Conservation (phyloP, 2,329 filamentous ascomycete genomes). For the Fusarium nelsonii region DNA sequence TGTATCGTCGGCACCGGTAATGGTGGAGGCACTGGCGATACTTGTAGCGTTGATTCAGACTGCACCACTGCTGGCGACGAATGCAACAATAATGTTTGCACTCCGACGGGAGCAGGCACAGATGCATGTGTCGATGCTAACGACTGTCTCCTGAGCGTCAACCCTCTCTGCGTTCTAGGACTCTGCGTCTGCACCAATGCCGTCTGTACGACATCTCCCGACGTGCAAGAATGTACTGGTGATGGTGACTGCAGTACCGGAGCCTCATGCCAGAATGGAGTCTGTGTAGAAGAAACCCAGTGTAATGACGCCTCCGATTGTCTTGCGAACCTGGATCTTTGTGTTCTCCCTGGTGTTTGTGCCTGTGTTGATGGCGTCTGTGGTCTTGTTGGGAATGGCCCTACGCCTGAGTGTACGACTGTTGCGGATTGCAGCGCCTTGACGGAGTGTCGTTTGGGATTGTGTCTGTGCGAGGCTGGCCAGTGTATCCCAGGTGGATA, state of each 20-base stretch:
- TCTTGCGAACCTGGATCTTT: not conserved
- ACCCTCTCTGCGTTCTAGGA: constrained; percentile 23
- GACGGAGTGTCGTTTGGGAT: not conserved
- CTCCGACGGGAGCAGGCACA: not conserved
- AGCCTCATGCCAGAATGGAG: not conserved
- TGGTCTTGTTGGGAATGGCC: not conserved
- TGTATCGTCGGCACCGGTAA: not conserved
- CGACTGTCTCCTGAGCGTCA: constrained; percentile 14
- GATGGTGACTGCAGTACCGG: not conserved
- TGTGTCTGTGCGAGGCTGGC: constrained; percentile 3
- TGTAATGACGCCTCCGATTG: constrained; percentile 2
- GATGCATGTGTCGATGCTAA: constrained; percentile 17
- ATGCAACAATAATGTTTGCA: not conserved
- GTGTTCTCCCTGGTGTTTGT: not conserved
- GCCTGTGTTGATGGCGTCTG: constrained; percentile 2
- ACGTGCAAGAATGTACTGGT: not conserved
- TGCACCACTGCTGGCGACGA: not conserved
- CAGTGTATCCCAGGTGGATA: not conserved
- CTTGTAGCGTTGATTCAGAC: not conserved
- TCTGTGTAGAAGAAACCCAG: constrained; percentile 1
- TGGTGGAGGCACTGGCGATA: not conserved
- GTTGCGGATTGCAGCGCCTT: not conserved
- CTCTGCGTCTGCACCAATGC: constrained; percentile 20
- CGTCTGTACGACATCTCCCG: not conserved
- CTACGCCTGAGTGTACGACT: not conserved